Conservation (phyloP, 129 eudicot species). For the Chrysanthemum makinoi region DNA sequence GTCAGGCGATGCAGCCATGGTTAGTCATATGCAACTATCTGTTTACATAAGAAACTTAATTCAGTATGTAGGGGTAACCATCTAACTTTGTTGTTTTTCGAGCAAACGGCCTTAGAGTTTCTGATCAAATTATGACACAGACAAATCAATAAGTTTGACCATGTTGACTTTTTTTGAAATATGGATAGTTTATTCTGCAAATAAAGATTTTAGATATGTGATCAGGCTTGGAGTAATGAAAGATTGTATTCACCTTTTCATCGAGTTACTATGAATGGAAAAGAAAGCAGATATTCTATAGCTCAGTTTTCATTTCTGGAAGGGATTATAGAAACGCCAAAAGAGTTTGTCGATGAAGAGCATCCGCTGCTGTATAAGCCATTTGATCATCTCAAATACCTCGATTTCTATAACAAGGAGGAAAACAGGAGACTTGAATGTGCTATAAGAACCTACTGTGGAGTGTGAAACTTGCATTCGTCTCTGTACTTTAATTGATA, state of each 20-base stretch:
- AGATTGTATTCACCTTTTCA: slow-evolving; percentile 68
- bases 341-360: slow-evolving; percentile 67
- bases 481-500: slow-evolving; percentile 1
- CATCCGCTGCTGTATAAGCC: slow-evolving; percentile 64
- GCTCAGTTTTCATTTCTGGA: slow-evolving; percentile 69
- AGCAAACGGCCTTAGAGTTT: not conserved
- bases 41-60: not conserved
- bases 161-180: not conserved
- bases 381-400: slow-evolving; percentile 66
- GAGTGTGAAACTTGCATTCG: slow-evolving; percentile 38
- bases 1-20: slow-evolving; percentile 78
- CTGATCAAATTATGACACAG: not conserved
- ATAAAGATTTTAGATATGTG: not conserved
- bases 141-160: not conserved
- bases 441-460: slow-evolving; percentile 54
- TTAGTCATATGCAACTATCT: slow-evolving; percentile 11
- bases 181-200: not conserved
- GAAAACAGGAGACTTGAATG: slow-evolving; percentile 55
- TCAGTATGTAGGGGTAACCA: not conserved
- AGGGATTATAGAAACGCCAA: slow-evolving; percentile 60
- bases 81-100: not conserved
- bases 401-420: slow-evolving; percentile 49
- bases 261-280: slow-evolving; percentile 68
- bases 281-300: slow-evolving; percentile 52
- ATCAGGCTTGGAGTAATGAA: slow-evolving; percentile 80